phyloP scores from a whole-genome alignment of 345 rosid genomes.

The Hypericum androsaemum region DNA sequence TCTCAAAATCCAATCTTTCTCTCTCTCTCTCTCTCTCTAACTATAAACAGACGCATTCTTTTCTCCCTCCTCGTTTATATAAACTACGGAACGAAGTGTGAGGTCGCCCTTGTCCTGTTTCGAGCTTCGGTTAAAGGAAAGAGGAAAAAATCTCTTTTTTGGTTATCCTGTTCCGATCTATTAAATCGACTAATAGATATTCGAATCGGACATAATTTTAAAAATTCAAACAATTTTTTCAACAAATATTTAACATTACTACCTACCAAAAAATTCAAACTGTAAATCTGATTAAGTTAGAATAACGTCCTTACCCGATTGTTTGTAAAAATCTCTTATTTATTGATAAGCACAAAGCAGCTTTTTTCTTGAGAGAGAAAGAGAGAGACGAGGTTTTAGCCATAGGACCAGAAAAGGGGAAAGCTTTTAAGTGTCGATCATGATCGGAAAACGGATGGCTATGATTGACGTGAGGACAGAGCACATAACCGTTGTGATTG shows the following conservation, averaged over 20 bases:
- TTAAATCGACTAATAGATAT: too few relatives aligned
- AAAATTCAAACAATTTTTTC: too few relatives aligned
- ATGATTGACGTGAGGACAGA: constrained; percentile 4
- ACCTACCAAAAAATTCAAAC: too few relatives aligned
- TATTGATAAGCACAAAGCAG: too few relatives aligned
- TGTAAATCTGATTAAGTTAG: too few relatives aligned
- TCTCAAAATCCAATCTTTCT: constrained; percentile 20
- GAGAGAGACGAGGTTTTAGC: not conserved
- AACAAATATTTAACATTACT: too few relatives aligned
- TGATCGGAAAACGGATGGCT: constrained; percentile 32
- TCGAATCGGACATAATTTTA: too few relatives aligned
- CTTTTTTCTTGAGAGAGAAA: constrained; percentile 3
- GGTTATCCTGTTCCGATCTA: not conserved
- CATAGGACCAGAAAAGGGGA: not conserved
- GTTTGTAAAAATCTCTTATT: too few relatives aligned
- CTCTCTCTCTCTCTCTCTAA: constrained; percentile 1
- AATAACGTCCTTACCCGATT: too few relatives aligned
- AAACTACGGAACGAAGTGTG: constrained; percentile 25
- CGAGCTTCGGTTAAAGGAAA: not conserved
- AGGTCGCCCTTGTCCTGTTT: constrained; percentile 28
- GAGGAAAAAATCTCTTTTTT: not conserved
- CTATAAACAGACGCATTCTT: constrained; percentile 15
- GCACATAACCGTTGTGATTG: constrained; percentile 43
- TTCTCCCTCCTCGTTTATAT: not conserved
- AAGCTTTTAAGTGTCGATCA: constrained; percentile 14